A percentile compares a stretch with the other conserved stretches of the same genome.
phyloP scores from a whole-genome alignment of 2,329 filamentous ascomycete genomes.

The Bipolaris sorokiniana region DNA sequence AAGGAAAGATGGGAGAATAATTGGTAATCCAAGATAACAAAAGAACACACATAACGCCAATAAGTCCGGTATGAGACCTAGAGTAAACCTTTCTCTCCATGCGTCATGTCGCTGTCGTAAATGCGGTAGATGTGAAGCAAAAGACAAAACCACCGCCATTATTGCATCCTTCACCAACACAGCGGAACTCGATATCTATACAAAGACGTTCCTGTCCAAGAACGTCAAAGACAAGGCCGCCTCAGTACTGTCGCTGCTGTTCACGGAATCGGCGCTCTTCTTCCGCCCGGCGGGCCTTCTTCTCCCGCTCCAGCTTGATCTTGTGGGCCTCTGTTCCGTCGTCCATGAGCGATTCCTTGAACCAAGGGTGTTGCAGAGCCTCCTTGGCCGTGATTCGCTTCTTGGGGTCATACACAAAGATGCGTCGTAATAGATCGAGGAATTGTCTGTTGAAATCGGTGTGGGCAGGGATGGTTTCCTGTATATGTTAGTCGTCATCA shows the following conservation, averaged over 20 bases:
- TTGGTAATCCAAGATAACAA: conserved; percentile 40
- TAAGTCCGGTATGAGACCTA: conserved; percentile 29
- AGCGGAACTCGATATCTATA: conserved; percentile 19
- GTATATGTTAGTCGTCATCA: conserved; percentile 16
- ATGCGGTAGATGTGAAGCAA: conserved; percentile 48
- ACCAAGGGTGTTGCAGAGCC: conserved; percentile 70
- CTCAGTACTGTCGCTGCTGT: conserved; percentile 32
- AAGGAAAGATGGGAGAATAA: conserved; percentile 23
- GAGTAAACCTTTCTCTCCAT: conserved; percentile 36
- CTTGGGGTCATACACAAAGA: conserved; percentile 72
- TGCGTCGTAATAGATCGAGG: conserved; percentile 66
- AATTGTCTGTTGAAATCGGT: conserved; percentile 67
- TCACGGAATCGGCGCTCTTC: conserved; percentile 41
- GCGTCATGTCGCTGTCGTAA: conserved; percentile 49
- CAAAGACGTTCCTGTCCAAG: conserved; percentile 16
- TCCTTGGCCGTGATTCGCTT: conserved; percentile 69
- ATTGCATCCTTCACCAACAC: conserved; percentile 12
- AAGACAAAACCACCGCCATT: conserved; percentile 18
- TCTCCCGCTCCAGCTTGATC: conserved; percentile 57
- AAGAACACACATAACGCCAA: conserved; percentile 38
- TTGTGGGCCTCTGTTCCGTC: conserved; percentile 69
- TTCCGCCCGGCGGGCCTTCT: conserved; percentile 43
- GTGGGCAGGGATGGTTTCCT: conserved; percentile 68
- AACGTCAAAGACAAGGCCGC: conserved; percentile 8
- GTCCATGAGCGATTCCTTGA: conserved; percentile 67